Base-by-base conservation (phyloP, 805 yeast genomes). In the Spathaspora boniae region DNA sequence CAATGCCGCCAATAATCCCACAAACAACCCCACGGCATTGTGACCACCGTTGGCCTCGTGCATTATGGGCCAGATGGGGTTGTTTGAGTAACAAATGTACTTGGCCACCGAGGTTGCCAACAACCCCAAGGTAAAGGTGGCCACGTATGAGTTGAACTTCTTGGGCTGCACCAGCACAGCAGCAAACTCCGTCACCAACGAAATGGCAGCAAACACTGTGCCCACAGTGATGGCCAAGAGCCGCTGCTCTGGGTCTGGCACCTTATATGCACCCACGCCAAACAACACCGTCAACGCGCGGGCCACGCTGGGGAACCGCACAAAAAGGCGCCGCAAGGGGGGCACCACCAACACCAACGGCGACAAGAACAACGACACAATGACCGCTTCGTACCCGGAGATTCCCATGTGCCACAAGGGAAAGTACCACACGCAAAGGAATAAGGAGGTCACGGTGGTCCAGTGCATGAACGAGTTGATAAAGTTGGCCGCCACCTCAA, bases 341-440 rank as follows among this genome's bases (percentile, higher is more conserved):
- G 71, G 68, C 11, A 80, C 44, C 4, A 60, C 59, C 18, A 83
- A 60, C 2, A 84, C 26, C 9, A 80, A 40, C 2, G 95, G 87
- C 3, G 84, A 71, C 8, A 78, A 36, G 25, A 80, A 64, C 16
- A 78, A 62, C 5, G 77, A 53, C 9, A 51, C 39, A 31, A 86
- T 68, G 3, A 79, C 72, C 0, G 83, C 83, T 61, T 93, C 98
- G 56, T 85, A 89, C 4, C 98, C 98, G 2, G 95, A 84, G 29
- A 93, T 82, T 5, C 97, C 98, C 97, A 93, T 88, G 54, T 84
- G 76, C 98, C 98, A 93, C 43, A 93, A 68, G 8, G 98, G 98
- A 71, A 93, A 93, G 65, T 86, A 86, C 98, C 98, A 93, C 33
- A 93, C 80, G 52, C 93, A 80, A 38, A 93, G 73, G 29, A 87